Base-by-base conservation (phyloP, 2,329 filamentous ascomycete genomes). In the Lecanicillium sp. region DNA sequence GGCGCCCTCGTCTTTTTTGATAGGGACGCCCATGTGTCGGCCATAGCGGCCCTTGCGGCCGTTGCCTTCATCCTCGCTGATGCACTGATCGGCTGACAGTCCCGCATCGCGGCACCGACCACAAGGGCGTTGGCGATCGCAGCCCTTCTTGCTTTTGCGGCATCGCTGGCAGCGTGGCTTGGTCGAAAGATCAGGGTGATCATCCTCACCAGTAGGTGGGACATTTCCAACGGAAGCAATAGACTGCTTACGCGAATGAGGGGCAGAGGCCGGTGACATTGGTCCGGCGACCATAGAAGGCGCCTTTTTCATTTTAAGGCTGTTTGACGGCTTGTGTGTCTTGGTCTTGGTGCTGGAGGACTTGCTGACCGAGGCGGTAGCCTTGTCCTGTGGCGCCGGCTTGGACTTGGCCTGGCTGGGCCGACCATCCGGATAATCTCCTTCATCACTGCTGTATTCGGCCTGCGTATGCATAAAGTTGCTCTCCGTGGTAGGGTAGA, bases 71-170 rank as follows among this genome's bases (percentile, higher is more conserved):
- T 98, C 92, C 62, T 98, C 92, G 60, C 89, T 95, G 62, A 98
- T 79, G 62, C 92, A 98, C 47, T 90, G 86, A 50, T 96, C 92
- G 43, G 87, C 80, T 41, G 85, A 84, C 51, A 98, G 86, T 15
- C 92, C 92, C 31, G 92, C 92, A 64, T 98, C 92, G 59, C 88
- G 87, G 77, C 92, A 98, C 46, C 92, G 80, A 40, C 88, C 86
- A 56, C 92, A 98, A 19, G 92, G 92, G 29, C 92, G 82, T 64
- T 96, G 92, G 42, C 92, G 83, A 66, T 98, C 92, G 58, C 92
- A 98, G 11, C 92, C 92, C 67, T 98, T 98, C 73, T 98, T 98
- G 67, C 90, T 96, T 77, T 98, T 98, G 54, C 92, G 84, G 71
- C 92, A 98, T 42, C 92, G 84, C 61, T 98, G 92, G 70, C 92